Conservation (phyloP, 1,284 basidiomycete species). For the Mycosarcoma maydis region DNA sequence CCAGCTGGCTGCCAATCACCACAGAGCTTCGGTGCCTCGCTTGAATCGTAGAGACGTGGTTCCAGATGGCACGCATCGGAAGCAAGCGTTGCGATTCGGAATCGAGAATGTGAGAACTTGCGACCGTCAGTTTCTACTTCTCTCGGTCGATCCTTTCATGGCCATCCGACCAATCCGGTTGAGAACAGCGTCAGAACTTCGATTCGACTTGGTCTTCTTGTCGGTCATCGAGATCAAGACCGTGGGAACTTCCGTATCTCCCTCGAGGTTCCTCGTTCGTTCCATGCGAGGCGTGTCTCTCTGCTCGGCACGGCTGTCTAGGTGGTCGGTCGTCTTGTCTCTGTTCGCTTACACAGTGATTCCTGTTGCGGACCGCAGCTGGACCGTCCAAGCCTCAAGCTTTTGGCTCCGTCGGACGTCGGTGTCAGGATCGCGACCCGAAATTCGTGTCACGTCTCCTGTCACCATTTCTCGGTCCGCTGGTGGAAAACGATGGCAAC, state of each 20-base stretch:
- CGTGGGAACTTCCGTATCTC: no score
- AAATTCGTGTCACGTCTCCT: neutral
- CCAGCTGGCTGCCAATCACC: slow-evolving; percentile 1
- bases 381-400: neutral
- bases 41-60: slow-evolving; percentile 1
- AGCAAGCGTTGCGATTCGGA: neutral
- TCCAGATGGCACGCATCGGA: neutral
- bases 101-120: no score
- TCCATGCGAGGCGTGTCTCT: no score
- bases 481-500: no score
- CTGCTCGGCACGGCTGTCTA: no score
- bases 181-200: neutral
- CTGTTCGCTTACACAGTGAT: no score
- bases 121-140: no score
- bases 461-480: no score
- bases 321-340: no score
- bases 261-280: no score
- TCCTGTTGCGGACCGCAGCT: no score
- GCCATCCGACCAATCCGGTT: neutral
- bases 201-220: neutral
- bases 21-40: slow-evolving; percentile 3
- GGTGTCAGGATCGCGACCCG: neutral
- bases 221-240: neutral
- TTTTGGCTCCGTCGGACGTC: neutral
- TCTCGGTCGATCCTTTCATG: neutral